Evolutionary conservation across 306 rosid species (phyloP).

Genomic region (Cercis canadensis): DNA sequence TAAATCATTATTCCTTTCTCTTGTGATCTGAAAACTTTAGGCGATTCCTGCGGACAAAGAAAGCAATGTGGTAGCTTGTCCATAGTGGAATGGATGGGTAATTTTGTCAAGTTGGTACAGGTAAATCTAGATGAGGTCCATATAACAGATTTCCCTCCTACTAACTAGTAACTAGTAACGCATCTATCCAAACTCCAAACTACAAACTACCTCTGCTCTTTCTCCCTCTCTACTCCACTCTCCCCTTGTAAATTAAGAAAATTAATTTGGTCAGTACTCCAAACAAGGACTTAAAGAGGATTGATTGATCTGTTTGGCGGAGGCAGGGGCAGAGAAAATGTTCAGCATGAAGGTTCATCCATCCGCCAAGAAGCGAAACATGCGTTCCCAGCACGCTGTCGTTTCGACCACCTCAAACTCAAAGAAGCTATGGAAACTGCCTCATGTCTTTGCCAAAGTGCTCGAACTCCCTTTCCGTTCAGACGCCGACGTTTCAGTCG

Average conservation of each 20-base stretch:
- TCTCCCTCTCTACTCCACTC: no score
- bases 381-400: slow-evolving; percentile 32
- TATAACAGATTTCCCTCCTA: neutral
- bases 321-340: slow-evolving; percentile 16
- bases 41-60: slow-evolving; percentile 41
- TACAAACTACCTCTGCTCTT: no score
- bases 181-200: no score
- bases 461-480: slow-evolving; percentile 61
- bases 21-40: slow-evolving; percentile 24
- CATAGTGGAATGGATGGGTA: neutral
- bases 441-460: slow-evolving; percentile 58
- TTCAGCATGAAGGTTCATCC: slow-evolving; percentile 40
- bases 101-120: slow-evolving; percentile 6
- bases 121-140: neutral
- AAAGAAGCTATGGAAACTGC: slow-evolving; percentile 56
- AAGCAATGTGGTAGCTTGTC: slow-evolving; percentile 19
- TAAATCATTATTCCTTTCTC: slow-evolving; percentile 38
- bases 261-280: neutral
- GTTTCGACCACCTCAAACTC: slow-evolving; percentile 34
- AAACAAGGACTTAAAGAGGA: neutral
- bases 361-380: slow-evolving; percentile 36
- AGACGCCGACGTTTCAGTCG: slow-evolving; percentile 53
- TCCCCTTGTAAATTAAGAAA: no score
- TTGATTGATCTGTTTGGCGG: no score
- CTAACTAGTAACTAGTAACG: no score